Percentiles rank a stretch among this genome's conserved stretches.
Evolutionary conservation across 2,329 filamentous ascomycete species (phyloP).

Genomic region (Basipetospora chlamydospora): DNA sequence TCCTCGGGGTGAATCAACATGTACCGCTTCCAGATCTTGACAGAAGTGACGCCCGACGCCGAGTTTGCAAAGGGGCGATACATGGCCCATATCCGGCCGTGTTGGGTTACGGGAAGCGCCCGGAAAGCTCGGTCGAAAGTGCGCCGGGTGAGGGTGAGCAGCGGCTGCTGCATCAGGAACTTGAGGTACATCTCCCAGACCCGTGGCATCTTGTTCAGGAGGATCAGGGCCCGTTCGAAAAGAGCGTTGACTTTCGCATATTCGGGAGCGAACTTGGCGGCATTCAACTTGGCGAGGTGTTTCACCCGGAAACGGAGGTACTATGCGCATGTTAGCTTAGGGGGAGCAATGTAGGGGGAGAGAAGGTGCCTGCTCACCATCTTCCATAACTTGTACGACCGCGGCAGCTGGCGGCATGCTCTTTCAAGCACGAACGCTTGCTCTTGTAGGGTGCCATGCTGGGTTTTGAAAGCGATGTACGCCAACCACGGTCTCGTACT

Average conservation of each 20-base stretch:
- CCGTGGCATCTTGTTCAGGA: conserved; percentile 96
- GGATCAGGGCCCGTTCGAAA: conserved; percentile 80
- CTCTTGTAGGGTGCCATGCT: conserved; percentile 72
- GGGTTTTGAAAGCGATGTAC: conserved; percentile 81
- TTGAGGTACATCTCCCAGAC: conserved; percentile 97
- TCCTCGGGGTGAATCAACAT: conserved; percentile 96
- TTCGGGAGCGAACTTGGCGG: conserved; percentile 63
- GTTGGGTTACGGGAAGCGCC: conserved; percentile 84
- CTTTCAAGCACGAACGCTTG: conserved; percentile 81
- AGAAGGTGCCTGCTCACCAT: conserved; percentile 39
- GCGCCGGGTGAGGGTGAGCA: conserved; percentile 71
- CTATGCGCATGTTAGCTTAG: conserved; percentile 22
- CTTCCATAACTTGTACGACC: conserved; percentile 98
- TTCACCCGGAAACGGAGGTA: conserved; percentile 76
- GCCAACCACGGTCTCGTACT: conserved; percentile 90
- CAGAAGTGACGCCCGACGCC: conserved; percentile 75
- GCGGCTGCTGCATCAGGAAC: conserved; percentile 82
- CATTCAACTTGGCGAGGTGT: conserved; percentile 70
- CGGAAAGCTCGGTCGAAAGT: conserved; percentile 87
- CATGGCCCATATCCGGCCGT: conserved; percentile 86
- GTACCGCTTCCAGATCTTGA: conserved; percentile 89
- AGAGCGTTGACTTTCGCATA: conserved; percentile 89
- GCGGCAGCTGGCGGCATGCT: conserved; percentile 75
- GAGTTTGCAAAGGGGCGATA: conserved; percentile 87
- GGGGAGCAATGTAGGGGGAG: conserved; percentile 1